phyloP scores from a whole-genome alignment of 1,139 yeast genomes.

The Cylindricascospora bacillispora region DNA sequence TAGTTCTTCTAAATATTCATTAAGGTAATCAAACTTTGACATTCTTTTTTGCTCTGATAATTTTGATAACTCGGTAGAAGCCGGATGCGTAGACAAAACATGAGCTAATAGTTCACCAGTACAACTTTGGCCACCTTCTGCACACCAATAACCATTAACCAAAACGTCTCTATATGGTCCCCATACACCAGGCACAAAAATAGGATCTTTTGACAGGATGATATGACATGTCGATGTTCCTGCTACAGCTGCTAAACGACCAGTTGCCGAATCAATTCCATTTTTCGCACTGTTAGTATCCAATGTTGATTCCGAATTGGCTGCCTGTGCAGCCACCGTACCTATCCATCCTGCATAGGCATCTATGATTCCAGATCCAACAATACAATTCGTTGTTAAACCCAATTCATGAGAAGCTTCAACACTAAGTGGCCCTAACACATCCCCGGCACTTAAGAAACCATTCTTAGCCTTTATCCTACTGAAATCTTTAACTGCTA shows the following conservation, averaged over 20 bases:
- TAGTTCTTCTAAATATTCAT: slow-evolving; percentile 57
- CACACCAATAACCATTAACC: slow-evolving; percentile 83
- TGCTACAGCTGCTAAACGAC: slow-evolving; percentile 92
- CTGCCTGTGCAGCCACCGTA: slow-evolving; percentile 78
- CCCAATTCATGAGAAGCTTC: slow-evolving; percentile 78
- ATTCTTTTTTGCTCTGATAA: slow-evolving; percentile 51
- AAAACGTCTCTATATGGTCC: slow-evolving; percentile 93
- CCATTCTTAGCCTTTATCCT: slow-evolving; percentile 66
- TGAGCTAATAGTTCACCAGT: slow-evolving; percentile 91
- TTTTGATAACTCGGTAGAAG: slow-evolving; percentile 56
- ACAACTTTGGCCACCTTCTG: slow-evolving; percentile 98
- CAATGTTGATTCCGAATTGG: slow-evolving; percentile 34
- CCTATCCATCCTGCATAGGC: slow-evolving; percentile 99
- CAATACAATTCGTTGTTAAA: slow-evolving; percentile 62
- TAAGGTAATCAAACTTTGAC: slow-evolving; percentile 73
- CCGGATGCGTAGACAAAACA: slow-evolving; percentile 84
- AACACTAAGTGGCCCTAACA: slow-evolving; percentile 57
- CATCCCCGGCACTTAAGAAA: slow-evolving; percentile 78
- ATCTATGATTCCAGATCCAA: slow-evolving; percentile 92
- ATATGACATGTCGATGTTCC: slow-evolving; percentile 97
- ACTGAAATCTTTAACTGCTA: slow-evolving; percentile 61
- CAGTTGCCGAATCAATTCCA: slow-evolving; percentile 51
- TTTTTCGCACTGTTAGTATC: slow-evolving; percentile 31
- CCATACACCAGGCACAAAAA: slow-evolving; percentile 96
- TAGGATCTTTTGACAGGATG: slow-evolving; percentile 71